Evolutionary conservation across 805 yeast genomes (phyloP).

Genomic region (Blastobotrys muscicola): DNA sequence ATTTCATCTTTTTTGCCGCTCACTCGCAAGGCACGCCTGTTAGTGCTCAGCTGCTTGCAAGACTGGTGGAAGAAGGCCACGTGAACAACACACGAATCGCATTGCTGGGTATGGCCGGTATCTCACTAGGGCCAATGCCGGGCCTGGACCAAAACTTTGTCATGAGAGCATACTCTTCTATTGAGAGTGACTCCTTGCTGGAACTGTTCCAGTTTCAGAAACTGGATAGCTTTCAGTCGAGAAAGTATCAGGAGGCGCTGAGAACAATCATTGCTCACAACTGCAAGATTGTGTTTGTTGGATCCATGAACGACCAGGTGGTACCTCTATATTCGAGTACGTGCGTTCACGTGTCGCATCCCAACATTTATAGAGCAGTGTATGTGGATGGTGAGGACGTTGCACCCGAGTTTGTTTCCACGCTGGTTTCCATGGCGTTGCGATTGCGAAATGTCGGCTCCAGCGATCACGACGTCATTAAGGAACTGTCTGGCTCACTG

Average conservation of each 20-base stretch:
- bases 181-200: constrained; percentile 76
- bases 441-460: constrained; percentile 66
- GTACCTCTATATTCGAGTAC: constrained; percentile 87
- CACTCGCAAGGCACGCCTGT: constrained; percentile 98
- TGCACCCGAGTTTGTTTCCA: constrained; percentile 70
- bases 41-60: constrained; percentile 66
- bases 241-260: constrained; percentile 58
- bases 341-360: constrained; percentile 76
- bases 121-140: constrained; percentile 86
- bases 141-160: constrained; percentile 80
- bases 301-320: constrained; percentile 86
- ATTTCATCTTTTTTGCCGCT: constrained; percentile 81
- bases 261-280: constrained; percentile 56
- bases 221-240: constrained; percentile 60
- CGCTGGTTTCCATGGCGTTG: constrained; percentile 65
- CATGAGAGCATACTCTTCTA: constrained; percentile 80
- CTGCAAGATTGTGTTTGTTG: constrained; percentile 72
- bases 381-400: constrained; percentile 76
- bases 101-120: constrained; percentile 89
- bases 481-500: constrained; percentile 66
- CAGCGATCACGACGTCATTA: constrained; percentile 77
- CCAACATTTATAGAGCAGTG: constrained; percentile 81
- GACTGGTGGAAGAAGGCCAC: constrained; percentile 53
- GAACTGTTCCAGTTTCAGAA: constrained; percentile 87
- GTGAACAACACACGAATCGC: constrained; percentile 40